Percentiles rank a stretch among this genome's conserved stretches.
Evolutionary conservation across 192 early-diverging fungal species (phyloP).

Genomic region (Hyaloraphidium curvatum): DNA sequence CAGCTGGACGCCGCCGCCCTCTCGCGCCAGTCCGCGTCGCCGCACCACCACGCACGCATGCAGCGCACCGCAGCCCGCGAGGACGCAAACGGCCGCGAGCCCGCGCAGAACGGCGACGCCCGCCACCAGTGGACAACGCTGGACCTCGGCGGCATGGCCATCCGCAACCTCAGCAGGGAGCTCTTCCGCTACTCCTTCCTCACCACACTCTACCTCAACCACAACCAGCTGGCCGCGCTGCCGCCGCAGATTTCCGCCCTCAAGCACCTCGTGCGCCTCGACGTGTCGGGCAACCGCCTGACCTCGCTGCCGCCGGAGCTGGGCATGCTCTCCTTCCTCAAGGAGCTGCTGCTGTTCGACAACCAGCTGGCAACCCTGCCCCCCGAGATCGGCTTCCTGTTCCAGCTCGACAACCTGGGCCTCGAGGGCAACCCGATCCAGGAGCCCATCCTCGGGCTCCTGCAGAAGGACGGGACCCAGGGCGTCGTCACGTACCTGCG

Average conservation of each 20-base stretch:
- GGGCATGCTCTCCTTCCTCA: constrained; percentile 57
- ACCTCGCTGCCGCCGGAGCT: constrained; percentile 67
- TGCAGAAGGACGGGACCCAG: constrained; percentile 73
- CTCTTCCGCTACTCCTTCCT: constrained; percentile 73
- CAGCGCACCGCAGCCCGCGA: constrained; percentile 56
- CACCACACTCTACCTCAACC: constrained; percentile 82
- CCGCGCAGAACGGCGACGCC: background rate
- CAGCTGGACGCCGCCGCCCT: constrained; percentile 50
- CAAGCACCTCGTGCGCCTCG: constrained; percentile 45
- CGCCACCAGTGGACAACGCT: constrained; percentile 53
- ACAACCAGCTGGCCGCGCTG: constrained; percentile 74
- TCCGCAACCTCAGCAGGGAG: constrained; percentile 53
- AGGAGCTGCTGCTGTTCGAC: constrained; percentile 77
- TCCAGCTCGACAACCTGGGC: constrained; percentile 72
- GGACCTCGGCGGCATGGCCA: constrained; percentile 89
- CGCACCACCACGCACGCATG: constrained; percentile 78
- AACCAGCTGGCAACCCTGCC: constrained; percentile 73
- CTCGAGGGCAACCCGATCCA: constrained; percentile 89
- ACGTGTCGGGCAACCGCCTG: constrained; percentile 80
- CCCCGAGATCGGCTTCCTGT: constrained; percentile 71
- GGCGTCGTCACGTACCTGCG: constrained; percentile 68
- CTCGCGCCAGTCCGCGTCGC: constrained; percentile 54
- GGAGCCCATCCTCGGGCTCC: constrained; percentile 50
- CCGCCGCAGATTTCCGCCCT: constrained; percentile 50
- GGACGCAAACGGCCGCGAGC: constrained; percentile 18